Percentiles rank a stretch among this genome's conserved stretches.
Evolutionary conservation across 768 basidiomycete genomes (phyloP).

Genomic region (Phanerochaete carnosa): DNA sequence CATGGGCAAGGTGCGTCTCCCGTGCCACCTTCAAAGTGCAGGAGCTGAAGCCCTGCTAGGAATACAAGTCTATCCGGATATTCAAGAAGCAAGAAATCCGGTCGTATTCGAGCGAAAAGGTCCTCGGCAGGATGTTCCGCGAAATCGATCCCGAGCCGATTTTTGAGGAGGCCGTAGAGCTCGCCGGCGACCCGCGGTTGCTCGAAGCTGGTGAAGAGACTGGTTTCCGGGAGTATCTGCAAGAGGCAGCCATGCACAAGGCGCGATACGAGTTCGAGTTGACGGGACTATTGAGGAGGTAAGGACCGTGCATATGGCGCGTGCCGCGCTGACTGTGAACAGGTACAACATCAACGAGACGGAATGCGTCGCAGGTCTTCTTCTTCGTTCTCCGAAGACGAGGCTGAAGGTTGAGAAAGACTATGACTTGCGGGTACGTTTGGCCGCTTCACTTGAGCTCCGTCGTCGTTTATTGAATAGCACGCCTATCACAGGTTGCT

Average conservation of each 20-base stretch:
- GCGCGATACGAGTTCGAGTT: constrained; percentile 9
- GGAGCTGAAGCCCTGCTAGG: neutral
- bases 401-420: constrained; percentile 9
- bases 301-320: no score
- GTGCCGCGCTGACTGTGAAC: no score
- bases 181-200: neutral
- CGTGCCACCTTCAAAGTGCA: neutral
- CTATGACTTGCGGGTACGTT: constrained; percentile 5
- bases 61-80: constrained; percentile 6
- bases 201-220: neutral
- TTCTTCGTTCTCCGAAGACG: constrained; percentile 7
- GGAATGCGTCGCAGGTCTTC: constrained; percentile 10
- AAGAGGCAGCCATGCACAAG: constrained; percentile 2
- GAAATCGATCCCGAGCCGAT: constrained; percentile 8
- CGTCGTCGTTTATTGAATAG: neutral
- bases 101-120: constrained; percentile 8
- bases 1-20: constrained; percentile 10
- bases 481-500: constrained; percentile 8
- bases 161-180: neutral
- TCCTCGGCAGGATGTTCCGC: constrained; percentile 8
- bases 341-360: constrained; percentile 9
- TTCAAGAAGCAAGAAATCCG: constrained; percentile 8
- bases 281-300: constrained; percentile 9
- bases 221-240: neutral
- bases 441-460: neutral